These are phyloP conservation scores for Euphrasia confusa DNA, from an alignment of 257 asterid genomes.

Conservation along the genomic window DNA sequence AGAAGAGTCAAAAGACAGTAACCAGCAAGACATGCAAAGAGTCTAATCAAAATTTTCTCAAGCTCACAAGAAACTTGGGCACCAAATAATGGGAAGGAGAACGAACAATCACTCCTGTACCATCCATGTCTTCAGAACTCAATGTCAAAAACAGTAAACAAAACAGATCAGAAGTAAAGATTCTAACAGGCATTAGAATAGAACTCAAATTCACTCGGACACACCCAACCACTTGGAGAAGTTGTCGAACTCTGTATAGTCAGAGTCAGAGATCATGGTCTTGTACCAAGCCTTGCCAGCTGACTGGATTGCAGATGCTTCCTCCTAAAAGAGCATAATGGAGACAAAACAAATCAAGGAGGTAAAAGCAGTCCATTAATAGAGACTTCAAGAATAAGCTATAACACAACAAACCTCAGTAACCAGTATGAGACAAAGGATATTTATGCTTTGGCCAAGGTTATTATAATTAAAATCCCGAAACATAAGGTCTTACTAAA, in stretches of 20 bases:
- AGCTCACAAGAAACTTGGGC: background rate
- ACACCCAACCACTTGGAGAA: conserved; percentile 91
- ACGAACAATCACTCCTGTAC: background rate
- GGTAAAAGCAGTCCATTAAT: background rate
- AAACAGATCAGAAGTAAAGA: background rate
- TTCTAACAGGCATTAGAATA: background rate
- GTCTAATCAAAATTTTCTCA: background rate
- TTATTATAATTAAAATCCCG: too few species aligned
- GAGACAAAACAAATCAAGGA: background rate
- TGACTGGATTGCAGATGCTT: conserved; percentile 54
- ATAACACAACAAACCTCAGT: too few species aligned
- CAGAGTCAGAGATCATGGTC: conserved; percentile 85
- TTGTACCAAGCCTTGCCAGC: conserved; percentile 77
- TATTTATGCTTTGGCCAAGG: too few species aligned
- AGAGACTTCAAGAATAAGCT: background rate
- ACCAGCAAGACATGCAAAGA: background rate
- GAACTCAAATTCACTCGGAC: conserved; percentile 37
- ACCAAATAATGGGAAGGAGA: background rate
- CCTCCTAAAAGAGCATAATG: conserved; percentile 46
- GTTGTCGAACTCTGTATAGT: conserved; percentile 73
- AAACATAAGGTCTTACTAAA: too few species aligned
- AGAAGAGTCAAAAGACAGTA: too few species aligned
- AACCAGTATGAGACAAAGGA: too few species aligned
- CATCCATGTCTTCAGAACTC: background rate
- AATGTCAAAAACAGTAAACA: background rate